Evolutionary conservation across 75 land plant species (phyloP), one percentile per base, ranked within the genome.

Genomic region (Sequoiadendron giganteum): DNA sequence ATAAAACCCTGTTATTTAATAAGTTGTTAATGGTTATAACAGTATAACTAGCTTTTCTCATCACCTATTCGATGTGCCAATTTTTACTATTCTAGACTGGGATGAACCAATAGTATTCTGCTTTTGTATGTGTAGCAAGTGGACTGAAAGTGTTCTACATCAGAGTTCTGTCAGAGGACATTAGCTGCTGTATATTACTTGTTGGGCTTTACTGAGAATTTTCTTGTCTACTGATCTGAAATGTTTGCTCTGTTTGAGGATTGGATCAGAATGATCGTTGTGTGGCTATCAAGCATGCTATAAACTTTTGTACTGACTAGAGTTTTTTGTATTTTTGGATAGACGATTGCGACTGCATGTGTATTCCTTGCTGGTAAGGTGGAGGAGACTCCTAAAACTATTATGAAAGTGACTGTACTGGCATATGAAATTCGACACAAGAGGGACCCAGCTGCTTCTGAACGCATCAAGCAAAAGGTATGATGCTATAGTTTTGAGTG

Each of bases 361-460:
- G 85, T 91, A 86, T 90, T 91, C 88, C 88, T 91, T 90, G 92
- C 92, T 54, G 92, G 89, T 25, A 91, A 91, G 86, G 92, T 91
- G 34, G 92, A 91, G 81, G 92, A 91, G 85, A 88, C 89, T 49
- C 92, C 89, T 54, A 42, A 88, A 9, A 80, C 87, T 14, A 84
- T 91, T n/a, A 45, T 78, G 42, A 92, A 91, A 47, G 92, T 91
- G 11, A 87, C 88, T 48, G 48, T 77, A 78, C 36, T 90, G 42
- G 88, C 92, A 28, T 91, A 91, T 83, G 92, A 87, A 68, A 85
- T 90, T 73, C 87, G 92, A 18, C 76, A 91, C 49, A 91, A 91
- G 84, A 91, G 91, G 75, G 92, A 91, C 45, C 92, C 92, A 68
- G 75, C 78, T 40, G 92, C 92, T 40, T 80, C 81, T 32, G 79